Conservation (phyloP, 805 yeast genomes). For the Lipomyces spencermartinsiae region DNA sequence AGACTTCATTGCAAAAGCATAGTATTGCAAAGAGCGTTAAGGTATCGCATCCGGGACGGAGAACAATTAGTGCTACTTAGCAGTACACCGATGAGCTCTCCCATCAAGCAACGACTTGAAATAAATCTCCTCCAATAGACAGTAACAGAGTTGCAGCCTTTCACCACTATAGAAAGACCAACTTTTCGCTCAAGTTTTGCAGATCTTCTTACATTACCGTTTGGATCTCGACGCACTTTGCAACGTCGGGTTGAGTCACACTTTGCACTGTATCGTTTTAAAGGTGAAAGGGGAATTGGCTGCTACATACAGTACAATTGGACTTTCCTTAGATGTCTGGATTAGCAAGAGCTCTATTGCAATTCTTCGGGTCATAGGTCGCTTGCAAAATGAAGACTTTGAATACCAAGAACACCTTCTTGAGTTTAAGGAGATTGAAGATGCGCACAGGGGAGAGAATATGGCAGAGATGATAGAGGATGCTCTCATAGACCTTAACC, state of each 20-base stretch:
- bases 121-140: too few relatives aligned
- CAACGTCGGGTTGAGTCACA: background rate
- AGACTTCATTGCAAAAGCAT: too few relatives aligned
- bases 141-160: too few relatives aligned
- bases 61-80: too few relatives aligned
- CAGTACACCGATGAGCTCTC: too few relatives aligned
- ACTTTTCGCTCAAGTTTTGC: too few relatives aligned
- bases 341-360: constrained; percentile 5
- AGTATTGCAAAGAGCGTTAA: too few relatives aligned
- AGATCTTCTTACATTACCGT: too few relatives aligned
- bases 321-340: constrained; percentile 10
- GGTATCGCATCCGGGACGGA: too few relatives aligned
- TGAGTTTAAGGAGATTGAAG: constrained; percentile 13
- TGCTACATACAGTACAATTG: constrained; percentile 4
- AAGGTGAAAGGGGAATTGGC: background rate
- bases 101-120: too few relatives aligned
- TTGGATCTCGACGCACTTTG: too few relatives aligned
- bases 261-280: background rate
- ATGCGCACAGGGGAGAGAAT: background rate
- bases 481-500: constrained; percentile 3
- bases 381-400: constrained; percentile 7
- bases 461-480: constrained; percentile 2
- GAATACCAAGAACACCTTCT: background rate
- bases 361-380: background rate
- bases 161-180: too few relatives aligned